Base-by-base conservation (phyloP, 2,329 filamentous ascomycete species). In the Exophiala spinifera region DNA sequence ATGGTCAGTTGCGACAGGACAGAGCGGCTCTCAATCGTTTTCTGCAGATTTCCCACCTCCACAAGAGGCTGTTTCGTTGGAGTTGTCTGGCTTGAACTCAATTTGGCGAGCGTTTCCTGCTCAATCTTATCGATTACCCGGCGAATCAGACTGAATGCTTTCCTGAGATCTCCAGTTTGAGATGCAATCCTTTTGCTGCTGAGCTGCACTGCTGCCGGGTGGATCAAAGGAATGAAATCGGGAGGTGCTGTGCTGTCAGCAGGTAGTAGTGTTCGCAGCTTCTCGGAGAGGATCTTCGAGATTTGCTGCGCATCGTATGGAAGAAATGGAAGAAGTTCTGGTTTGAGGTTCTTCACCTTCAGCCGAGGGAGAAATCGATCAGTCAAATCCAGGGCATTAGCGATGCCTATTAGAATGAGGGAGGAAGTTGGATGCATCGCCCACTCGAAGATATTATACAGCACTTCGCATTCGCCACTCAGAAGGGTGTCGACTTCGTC, bases 361-460 rank as follows among this genome's bases (percentile, higher is more conserved):
- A 99, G 82, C 48, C 92, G 87, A 46, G 94, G 94, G 17, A 99
- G 79, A 64, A 96, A 96, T 8, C 94, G 88, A 68, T 97, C 94
- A 0, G 94, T 99, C 53, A 99, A 77, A 68, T 99, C 94, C 50
- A 99, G 79, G 3, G 94, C 94, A 66, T 99, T 99, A 63, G 94
- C 94, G 66, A 99, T 96, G 45, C 94, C 94, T 46, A 99, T 82
- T 15, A 99, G 77, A 33, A 94, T 77, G 4, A 99, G 83, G 17
- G 83, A 84, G 0, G 94, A 96, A 1, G 83, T 82, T 60, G 85
- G 85, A 59, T 89, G 83, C 65, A 99, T 76, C 1, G 94, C 95
- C 91, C 92, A 97, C 69, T 96, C 91, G 63, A 99, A 96, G n/a
- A 99, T 78, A 58, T 85, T 88, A 73, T 97, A 96, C 13, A 99